Evolutionary conservation across 83 land plant species (phyloP).

Genomic region (Picea engelmannii): DNA sequence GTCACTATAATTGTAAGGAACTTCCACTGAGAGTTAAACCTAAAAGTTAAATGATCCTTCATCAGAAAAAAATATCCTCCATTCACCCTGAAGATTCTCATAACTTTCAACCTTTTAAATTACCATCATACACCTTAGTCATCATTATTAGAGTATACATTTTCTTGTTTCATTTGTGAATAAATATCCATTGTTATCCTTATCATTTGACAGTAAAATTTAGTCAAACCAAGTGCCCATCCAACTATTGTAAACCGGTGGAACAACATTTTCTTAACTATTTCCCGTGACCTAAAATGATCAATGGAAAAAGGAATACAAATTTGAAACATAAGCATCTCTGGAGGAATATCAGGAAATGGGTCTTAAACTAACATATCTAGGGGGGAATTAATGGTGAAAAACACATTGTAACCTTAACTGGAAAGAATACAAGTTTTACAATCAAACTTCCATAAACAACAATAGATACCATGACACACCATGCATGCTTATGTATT

Average conservation of each 20-base stretch:
- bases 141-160: too few species aligned
- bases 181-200: too few species aligned
- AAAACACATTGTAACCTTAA: constrained; percentile 81
- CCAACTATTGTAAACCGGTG: constrained; percentile 88
- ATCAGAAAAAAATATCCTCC: too few species aligned
- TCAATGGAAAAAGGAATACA: constrained; percentile 93
- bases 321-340: constrained; percentile 88
- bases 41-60: too few species aligned
- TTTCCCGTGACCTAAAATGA: constrained; percentile 82
- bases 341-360: constrained; percentile 93
- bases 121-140: too few species aligned
- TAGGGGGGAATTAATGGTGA: constrained; percentile 81
- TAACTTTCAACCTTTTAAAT: too few species aligned
- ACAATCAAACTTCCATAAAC: constrained; percentile 98
- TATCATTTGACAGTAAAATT: constrained; percentile 69
- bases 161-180: too few species aligned
- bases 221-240: constrained; percentile 85
- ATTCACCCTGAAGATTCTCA: too few species aligned
- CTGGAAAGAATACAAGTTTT: constrained; percentile 91
- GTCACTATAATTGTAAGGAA: too few species aligned
- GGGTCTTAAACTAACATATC: constrained; percentile 93
- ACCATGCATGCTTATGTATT: constrained; percentile 93
- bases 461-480: constrained; percentile 88
- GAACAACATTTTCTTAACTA: constrained; percentile 71
- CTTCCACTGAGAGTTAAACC: too few species aligned